A percentile compares a stretch with the other conserved stretches of the same genome.
phyloP scores from a whole-genome alignment of 106 monocot genomes.

The Acorus calamus region DNA sequence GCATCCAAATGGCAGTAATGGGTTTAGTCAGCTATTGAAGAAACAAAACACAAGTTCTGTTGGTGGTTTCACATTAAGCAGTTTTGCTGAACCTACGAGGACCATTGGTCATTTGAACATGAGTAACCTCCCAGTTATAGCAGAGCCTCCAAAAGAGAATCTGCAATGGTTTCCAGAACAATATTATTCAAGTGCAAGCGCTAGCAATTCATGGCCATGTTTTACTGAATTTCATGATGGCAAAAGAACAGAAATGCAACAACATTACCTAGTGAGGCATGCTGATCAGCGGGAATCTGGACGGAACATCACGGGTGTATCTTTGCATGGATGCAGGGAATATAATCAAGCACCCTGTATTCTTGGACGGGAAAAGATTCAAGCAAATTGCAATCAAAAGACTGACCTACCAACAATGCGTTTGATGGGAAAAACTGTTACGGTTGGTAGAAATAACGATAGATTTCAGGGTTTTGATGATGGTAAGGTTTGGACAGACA shows the following conservation, averaged over 20 bases:
- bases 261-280: background rate
- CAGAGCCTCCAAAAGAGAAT: constrained; percentile 1
- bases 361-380: constrained; percentile 8
- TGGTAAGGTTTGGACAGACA: constrained; percentile 23
- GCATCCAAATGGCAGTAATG: constrained; percentile 22
- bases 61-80: constrained; percentile 6
- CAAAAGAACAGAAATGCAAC: constrained; percentile 15
- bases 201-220: constrained; percentile 8
- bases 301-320: background rate
- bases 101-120: constrained; percentile 4
- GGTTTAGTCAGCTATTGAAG: constrained; percentile 15
- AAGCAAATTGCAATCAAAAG: constrained; percentile 3
- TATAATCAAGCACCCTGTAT: constrained; percentile 3
- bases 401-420: constrained; percentile 37
- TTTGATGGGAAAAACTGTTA: constrained; percentile 74
- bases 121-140: constrained; percentile 7
- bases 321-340: constrained; percentile 15
- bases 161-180: constrained; percentile 14
- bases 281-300: background rate
- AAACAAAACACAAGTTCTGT: constrained; percentile 18
- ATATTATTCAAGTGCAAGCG: background rate
- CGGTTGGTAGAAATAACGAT: constrained; percentile 27
- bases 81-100: constrained; percentile 4
- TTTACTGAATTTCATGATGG: constrained; percentile 11
- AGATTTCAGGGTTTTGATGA: constrained; percentile 14